Conservation (phyloP, 768 basidiomycete genomes). For the Mycena filopes region DNA sequence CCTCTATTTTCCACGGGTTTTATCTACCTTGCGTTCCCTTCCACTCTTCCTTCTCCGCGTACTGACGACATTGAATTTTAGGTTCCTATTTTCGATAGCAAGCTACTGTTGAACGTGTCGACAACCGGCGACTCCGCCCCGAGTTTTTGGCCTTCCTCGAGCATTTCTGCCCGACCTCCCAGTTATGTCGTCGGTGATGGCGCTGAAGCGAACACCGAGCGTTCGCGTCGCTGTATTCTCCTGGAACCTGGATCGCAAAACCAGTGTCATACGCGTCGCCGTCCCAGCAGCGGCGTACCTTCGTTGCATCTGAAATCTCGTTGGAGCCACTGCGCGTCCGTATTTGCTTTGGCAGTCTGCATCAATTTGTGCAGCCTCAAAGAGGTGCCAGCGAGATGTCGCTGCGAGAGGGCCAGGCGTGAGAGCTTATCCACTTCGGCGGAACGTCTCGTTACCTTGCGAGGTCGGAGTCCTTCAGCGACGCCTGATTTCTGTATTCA, state of each 20-base stretch:
- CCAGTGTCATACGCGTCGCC: conserved; percentile 76
- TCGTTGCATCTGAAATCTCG: conserved; percentile 69
- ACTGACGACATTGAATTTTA: too few relatives aligned
- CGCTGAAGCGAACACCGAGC: conserved; percentile 70
- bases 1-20: too few relatives aligned
- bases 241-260: conserved; percentile 78
- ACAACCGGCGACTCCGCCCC: conserved; percentile 55
- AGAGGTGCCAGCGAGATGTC: conserved; percentile 87
- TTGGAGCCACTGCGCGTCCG: conserved; percentile 79
- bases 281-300: conserved; percentile 67
- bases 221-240: conserved; percentile 81
- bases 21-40: too few relatives aligned
- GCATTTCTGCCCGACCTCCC: conserved; percentile 74
- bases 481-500: too few relatives aligned
- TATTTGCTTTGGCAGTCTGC: conserved; percentile 83
- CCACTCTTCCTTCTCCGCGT: too few relatives aligned
- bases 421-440: too few relatives aligned
- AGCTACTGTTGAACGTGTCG: conserved; percentile 77
- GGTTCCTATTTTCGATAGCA: conserved; percentile 79
- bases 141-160: conserved; percentile 67
- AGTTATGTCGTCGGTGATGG: conserved; percentile 65
- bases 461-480: too few relatives aligned
- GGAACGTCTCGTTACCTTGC: too few relatives aligned
- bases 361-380: conserved; percentile 78
- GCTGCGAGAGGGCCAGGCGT: conserved; percentile 75